These are phyloP conservation scores for Heterobasidion annosum DNA, from an alignment of 1,284 basidiomycete species.

Conservation along the genomic window DNA sequence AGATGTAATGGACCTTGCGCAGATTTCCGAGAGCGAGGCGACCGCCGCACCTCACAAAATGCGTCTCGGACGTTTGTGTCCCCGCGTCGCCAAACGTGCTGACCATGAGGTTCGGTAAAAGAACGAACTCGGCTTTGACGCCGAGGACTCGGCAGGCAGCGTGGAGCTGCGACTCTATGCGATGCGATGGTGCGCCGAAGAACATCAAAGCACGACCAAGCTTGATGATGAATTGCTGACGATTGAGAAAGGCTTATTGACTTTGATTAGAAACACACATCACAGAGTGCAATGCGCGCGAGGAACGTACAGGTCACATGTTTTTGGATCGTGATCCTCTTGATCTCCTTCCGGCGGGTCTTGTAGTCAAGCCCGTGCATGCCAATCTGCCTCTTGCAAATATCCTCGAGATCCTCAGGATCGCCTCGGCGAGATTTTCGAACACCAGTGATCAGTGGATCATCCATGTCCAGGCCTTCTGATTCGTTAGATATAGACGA, in stretches of 20 bases:
- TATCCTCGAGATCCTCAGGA: background rate
- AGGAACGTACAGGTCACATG: constrained; percentile 51
- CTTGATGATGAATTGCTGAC: constrained; percentile 55
- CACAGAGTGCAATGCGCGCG: background rate
- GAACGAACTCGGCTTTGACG: constrained; percentile 75
- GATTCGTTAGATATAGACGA: background rate
- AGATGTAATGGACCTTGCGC: constrained; percentile 70
- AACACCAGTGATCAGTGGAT: background rate
- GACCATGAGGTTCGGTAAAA: constrained; percentile 76
- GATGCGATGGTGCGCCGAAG: constrained; percentile 66
- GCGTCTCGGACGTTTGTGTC: constrained; percentile 70
- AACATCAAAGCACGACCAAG: constrained; percentile 59
- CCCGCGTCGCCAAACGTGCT: constrained; percentile 77
- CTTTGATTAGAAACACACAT: constrained; percentile 9
- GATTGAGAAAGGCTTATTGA: constrained; percentile 37
- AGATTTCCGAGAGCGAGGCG: constrained; percentile 69
- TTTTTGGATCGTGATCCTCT: constrained; percentile 27
- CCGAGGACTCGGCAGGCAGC: constrained; percentile 78
- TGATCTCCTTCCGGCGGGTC: background rate
- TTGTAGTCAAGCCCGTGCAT: background rate
- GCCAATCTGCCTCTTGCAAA: background rate
- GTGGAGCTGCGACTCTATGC: constrained; percentile 58
- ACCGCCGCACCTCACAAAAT: constrained; percentile 73
- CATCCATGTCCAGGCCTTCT: background rate
- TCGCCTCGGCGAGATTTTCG: background rate